These are phyloP conservation scores for Jatropha multifida DNA, from an alignment of 441 rosid genomes.

Conservation along the genomic window DNA sequence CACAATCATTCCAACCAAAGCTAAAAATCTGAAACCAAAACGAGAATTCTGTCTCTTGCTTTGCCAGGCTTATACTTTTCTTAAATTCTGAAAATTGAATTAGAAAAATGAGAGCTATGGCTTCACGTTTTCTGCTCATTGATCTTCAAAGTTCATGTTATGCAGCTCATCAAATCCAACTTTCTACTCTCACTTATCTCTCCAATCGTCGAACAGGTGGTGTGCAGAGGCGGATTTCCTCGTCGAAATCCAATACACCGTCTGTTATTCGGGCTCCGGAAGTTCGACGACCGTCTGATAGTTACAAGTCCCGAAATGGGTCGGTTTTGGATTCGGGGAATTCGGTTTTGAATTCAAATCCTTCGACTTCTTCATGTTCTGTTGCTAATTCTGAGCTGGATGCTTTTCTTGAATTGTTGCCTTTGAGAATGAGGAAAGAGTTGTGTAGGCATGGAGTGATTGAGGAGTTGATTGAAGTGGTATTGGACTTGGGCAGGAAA, in stretches of 20 bases:
- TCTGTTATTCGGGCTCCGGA: constrained; percentile 43
- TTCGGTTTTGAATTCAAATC: constrained; percentile 26
- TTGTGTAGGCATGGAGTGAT: constrained; percentile 54
- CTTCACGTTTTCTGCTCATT: constrained; percentile 60
- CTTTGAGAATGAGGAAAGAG: constrained; percentile 56
- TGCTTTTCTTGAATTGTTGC: constrained; percentile 70
- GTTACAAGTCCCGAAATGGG: constrained; percentile 43
- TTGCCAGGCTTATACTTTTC: not conserved
- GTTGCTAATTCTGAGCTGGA: constrained; percentile 56
- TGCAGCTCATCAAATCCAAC: constrained; percentile 49
- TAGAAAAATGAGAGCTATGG: constrained; percentile 46
- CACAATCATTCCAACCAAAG: not conserved
- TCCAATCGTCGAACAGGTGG: constrained; percentile 58
- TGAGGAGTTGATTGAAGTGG: constrained; percentile 78
- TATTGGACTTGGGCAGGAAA: constrained; percentile 88
- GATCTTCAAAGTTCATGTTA: constrained; percentile 74
- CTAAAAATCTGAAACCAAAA: not conserved
- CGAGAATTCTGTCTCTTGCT: no score
- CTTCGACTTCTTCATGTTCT: constrained; percentile 26
- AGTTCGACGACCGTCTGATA: constrained; percentile 57
- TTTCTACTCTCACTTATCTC: constrained; percentile 41
- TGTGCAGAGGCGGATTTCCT: constrained; percentile 40
- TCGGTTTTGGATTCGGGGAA: constrained; percentile 31
- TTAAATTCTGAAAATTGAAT: not conserved
- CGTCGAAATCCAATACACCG: constrained; percentile 39